These are phyloP conservation scores for Mycena galericulata DNA, from an alignment of 768 basidiomycete genomes.

Conservation along the genomic window DNA sequence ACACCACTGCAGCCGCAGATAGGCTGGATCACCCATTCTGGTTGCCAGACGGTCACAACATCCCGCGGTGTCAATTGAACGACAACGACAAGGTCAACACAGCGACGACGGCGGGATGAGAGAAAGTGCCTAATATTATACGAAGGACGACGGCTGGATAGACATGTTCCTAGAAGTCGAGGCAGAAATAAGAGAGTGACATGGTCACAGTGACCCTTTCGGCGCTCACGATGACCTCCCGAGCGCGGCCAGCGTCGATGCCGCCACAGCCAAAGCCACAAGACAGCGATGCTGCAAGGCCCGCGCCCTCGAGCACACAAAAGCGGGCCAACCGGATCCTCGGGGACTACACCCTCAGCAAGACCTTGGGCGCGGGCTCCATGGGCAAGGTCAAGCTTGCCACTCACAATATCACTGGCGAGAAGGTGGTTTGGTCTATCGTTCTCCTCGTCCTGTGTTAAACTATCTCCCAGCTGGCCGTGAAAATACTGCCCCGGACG, in stretches of 20 bases:
- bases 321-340: conserved; percentile 71
- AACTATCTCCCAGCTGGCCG: conserved; percentile 78
- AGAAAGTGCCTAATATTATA: too few species aligned
- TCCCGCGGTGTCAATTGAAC: too few species aligned
- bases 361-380: conserved; percentile 96
- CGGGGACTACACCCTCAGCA: conserved; percentile 95
- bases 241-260: conserved; percentile 29
- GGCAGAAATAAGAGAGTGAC: too few species aligned
- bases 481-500: conserved; percentile 94
- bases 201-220: neutral
- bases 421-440: too few species aligned
- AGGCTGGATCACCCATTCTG: too few species aligned
- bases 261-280: conserved; percentile 8
- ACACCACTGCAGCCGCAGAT: too few species aligned
- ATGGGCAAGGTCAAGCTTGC: conserved; percentile 99
- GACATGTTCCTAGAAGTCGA: too few species aligned
- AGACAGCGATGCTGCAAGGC: neutral
- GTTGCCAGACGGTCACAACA: too few species aligned
- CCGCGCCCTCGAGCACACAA: conserved; percentile 40
- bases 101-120: too few species aligned
- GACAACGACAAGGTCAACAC: too few species aligned
- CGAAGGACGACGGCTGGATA: too few species aligned
- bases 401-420: conserved; percentile 86
- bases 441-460: too few species aligned
- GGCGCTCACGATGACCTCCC: conserved; percentile 17